phyloP scores from a whole-genome alignment of 2,329 filamentous ascomycete species.

The Aspergillus sergii region DNA sequence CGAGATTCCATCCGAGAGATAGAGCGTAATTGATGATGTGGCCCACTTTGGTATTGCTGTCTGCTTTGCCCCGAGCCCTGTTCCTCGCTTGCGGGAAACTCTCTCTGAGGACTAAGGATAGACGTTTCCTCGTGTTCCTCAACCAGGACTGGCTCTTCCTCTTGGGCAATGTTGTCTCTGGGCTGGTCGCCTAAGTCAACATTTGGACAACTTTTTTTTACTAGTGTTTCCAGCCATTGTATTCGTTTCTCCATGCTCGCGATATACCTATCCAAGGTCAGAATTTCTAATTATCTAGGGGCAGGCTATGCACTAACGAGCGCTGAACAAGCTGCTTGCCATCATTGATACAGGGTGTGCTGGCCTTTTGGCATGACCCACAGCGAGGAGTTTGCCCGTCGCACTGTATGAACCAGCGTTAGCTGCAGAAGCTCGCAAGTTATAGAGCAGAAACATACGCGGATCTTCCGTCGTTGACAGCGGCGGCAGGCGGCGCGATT shows the following conservation, averaged over 20 bases:
- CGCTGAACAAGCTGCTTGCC: conserved; percentile 49
- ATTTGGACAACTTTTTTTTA: conserved; percentile 47
- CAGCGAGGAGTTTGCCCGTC: conserved; percentile 49
- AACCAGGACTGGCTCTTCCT: conserved; percentile 1
- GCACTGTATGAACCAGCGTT: conserved; percentile 37
- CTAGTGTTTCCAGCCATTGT: conserved; percentile 51
- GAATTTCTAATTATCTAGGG: too few species aligned
- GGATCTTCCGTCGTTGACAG: conserved; percentile 56
- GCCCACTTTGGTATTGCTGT: neutral
- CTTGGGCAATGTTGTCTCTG: conserved; percentile 6
- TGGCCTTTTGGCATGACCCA: conserved; percentile 48
- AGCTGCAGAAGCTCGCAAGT: conserved; percentile 4
- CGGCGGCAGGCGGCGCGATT: conserved; percentile 37
- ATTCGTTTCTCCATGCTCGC: conserved; percentile 46
- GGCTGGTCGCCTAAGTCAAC: conserved; percentile 41
- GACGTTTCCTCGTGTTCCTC: neutral
- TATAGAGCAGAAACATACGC: conserved; percentile 33
- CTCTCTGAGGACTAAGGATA: conserved; percentile 2
- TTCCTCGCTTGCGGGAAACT: neutral
- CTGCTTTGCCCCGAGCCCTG: neutral
- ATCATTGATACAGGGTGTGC: conserved; percentile 47
- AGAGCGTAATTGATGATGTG: neutral
- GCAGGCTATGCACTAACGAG: conserved; percentile 34
- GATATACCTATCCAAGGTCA: conserved; percentile 32
- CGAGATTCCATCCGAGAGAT: conserved; percentile 7